A percentile compares a stretch with the other conserved stretches of the same genome.
Conservation (phyloP, 306 rosid genomes). For the Fragaria iinumae region DNA sequence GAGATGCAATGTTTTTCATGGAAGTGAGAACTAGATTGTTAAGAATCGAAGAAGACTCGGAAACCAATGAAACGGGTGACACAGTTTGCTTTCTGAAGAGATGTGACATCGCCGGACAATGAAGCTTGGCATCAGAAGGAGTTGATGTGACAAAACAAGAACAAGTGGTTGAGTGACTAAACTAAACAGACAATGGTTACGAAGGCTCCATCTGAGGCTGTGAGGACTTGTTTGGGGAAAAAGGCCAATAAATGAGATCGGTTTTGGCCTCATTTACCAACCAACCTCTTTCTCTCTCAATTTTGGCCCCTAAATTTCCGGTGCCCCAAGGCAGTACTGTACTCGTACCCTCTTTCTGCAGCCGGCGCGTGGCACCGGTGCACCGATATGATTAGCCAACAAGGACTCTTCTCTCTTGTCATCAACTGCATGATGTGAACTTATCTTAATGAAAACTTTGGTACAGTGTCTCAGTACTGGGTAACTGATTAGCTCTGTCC, state of each 20-base stretch:
- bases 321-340: neutral
- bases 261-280: conserved; percentile 33
- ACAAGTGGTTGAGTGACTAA: conserved; percentile 18
- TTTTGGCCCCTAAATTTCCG: conserved; percentile 25
- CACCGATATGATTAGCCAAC: too few relatives aligned
- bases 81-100: neutral
- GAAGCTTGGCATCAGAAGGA: neutral
- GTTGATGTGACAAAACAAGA: conserved; percentile 23
- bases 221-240: neutral
- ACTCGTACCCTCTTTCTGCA: neutral
- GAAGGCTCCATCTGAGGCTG: conserved; percentile 18
- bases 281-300: neutral
- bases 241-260: conserved; percentile 7
- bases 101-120: neutral
- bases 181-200: conserved; percentile 7
- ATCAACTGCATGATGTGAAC: neutral
- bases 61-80: neutral
- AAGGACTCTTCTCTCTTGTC: neutral
- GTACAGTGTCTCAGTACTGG: neutral
- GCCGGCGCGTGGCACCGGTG: neutral
- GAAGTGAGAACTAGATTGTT: too few relatives aligned
- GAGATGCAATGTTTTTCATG: too few relatives aligned
- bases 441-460: neutral
- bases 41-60: neutral
- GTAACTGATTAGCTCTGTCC: neutral